Base-by-base conservation (phyloP, 2,329 filamentous ascomycete genomes). In the Exophiala dermatitidis region DNA sequence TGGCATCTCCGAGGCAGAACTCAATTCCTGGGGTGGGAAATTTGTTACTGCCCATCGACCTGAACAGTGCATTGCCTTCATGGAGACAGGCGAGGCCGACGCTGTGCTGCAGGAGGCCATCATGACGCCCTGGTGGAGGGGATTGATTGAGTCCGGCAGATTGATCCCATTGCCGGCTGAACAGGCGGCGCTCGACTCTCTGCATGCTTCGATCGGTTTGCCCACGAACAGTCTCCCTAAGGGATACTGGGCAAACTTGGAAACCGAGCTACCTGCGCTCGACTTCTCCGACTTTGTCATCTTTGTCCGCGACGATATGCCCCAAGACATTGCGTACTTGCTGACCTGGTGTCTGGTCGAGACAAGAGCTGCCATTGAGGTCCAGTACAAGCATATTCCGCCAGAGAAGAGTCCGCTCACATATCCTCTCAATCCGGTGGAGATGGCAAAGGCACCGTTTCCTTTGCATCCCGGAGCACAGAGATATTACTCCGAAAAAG, bases 251-350 rank as follows among this genome's bases (percentile, higher is more conserved):
- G 32, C 31, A 30, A 56, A 52, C 26, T 19, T 56, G 9, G 7
- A 36, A 9, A 6, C 45, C 3, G 53, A 56, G 2, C 28, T 56
- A 10, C 53, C 45, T 28, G 48, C 53, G 26, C 12, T 56, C 38
- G 53, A 56, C 19, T 56, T 56, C 32, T 56, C 53, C 9, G 53
- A 56, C 33, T 56, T 56, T 43, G 53, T 52, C 30, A 38, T 56
- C 1, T 26, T 56, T 5, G 53, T 52, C 4, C n/a, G 53, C 9
- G 53, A 52, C 28, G 53, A 56, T 29, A 52, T 56, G 53, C 53
- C 53, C 4, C 30, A 38, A 30, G 53, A 56, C 9, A 49, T 56
- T 12, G 53, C 53, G 2, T 49, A 52, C 36, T 45, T 52, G 28
- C 45, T 56, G 5, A 52, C 53, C 6, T 56, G 53, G 53, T 52